Conservation (phyloP, 108 stramenopile genomes). For the Schizochytrium sp. region DNA sequence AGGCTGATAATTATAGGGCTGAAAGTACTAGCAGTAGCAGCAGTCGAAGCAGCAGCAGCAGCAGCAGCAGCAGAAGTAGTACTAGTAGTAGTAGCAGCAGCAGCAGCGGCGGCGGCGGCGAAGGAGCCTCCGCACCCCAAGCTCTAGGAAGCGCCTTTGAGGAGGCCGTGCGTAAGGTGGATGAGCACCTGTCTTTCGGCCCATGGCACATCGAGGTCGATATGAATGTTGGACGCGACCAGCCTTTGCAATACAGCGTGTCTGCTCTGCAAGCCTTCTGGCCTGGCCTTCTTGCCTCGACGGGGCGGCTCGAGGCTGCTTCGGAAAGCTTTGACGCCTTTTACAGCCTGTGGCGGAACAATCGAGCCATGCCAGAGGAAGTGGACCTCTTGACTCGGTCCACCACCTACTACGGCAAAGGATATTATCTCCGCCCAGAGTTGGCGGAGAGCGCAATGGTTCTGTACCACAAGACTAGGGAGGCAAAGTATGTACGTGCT, state of each 20-base stretch:
- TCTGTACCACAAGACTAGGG: slow-evolving; percentile 66
- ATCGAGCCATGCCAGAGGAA: slow-evolving; percentile 74
- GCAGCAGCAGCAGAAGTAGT: too few relatives aligned
- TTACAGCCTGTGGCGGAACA: slow-evolving; percentile 66
- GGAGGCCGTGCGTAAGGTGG: slow-evolving; percentile 45
- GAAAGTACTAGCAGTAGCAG: too few relatives aligned
- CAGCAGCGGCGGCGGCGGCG: too few relatives aligned
- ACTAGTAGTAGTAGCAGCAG: too few relatives aligned
- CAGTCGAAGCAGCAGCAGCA: too few relatives aligned
- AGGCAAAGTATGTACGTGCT: slow-evolving; percentile 63
- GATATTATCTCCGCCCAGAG: slow-evolving; percentile 74
- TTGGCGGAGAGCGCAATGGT: slow-evolving; percentile 68
- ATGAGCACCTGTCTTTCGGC: slow-evolving; percentile 56
- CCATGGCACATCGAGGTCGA: slow-evolving; percentile 60
- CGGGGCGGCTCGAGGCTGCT: slow-evolving; percentile 63
- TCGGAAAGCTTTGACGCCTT: slow-evolving; percentile 57
- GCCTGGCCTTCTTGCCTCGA: slow-evolving; percentile 71
- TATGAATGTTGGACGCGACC: background rate
- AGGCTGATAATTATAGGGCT: too few relatives aligned
- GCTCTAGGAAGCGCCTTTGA: slow-evolving; percentile 44
- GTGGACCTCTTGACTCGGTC: slow-evolving; percentile 62
- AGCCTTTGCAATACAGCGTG: background rate
- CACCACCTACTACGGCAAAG: slow-evolving; percentile 62
- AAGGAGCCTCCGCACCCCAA: background rate
- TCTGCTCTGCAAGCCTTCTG: slow-evolving; percentile 73